Evolutionary conservation across 1,284 basidiomycete species (phyloP).

Genomic region (Leccinum cinnamomeum): DNA sequence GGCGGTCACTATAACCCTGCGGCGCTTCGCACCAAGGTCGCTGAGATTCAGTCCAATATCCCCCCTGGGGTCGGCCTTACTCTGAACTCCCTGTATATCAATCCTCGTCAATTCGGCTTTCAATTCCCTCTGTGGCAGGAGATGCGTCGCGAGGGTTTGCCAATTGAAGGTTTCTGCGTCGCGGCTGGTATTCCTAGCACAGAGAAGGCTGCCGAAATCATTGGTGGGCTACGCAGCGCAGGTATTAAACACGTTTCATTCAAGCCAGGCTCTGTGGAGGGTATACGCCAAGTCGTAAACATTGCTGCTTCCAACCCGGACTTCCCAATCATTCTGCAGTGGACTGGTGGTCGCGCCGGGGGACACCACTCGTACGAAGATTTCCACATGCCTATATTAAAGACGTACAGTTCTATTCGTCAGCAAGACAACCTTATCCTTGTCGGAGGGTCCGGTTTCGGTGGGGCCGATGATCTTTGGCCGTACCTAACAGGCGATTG

Average conservation of each 20-base stretch:
- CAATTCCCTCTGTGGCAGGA: slow-evolving; percentile 98
- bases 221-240: slow-evolving; percentile 69
- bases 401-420: slow-evolving; percentile 90
- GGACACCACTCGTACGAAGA: slow-evolving; percentile 99
- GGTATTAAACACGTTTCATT: slow-evolving; percentile 96
- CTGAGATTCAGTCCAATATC: too few species aligned
- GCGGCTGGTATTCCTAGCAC: slow-evolving; percentile 93
- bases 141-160: slow-evolving; percentile 93
- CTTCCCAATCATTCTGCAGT: slow-evolving; percentile 97
- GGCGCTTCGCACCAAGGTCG: too few species aligned
- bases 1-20: too few species aligned
- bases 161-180: slow-evolving; percentile 97
- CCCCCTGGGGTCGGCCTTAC: too few species aligned
- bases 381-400: slow-evolving; percentile 94
- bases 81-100: too few species aligned
- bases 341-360: slow-evolving; percentile 99
- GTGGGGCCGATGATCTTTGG: slow-evolving; percentile 94
- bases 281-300: slow-evolving; percentile 95
- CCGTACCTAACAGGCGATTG: slow-evolving; percentile 97
- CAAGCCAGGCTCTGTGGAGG: slow-evolving; percentile 97
- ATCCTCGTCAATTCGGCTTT: too few species aligned
- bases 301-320: slow-evolving; percentile 94
- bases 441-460: slow-evolving; percentile 96
- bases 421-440: slow-evolving; percentile 87
- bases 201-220: slow-evolving; percentile 94